Base-by-base conservation (phyloP, 2,329 filamentous ascomycete genomes). In the Fusarium avenaceum region DNA sequence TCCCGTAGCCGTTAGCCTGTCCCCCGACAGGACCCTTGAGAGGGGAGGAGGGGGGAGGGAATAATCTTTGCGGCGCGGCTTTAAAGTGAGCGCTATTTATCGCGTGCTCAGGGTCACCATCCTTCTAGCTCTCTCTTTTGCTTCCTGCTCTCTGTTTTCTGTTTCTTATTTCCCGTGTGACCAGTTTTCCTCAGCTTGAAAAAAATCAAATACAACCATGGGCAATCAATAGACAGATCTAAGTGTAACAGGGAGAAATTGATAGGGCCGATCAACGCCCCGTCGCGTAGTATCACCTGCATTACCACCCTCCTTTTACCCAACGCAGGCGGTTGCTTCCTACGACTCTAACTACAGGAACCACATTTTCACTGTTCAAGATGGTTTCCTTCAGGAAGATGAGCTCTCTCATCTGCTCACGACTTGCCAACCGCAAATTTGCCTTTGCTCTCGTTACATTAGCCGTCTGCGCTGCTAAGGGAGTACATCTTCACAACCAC, bases 401-500 rank as follows among this genome's bases (percentile, higher is more conserved):
- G 32, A 49, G 47, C 15, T 66, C 57, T 6, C 45, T 51, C 28
- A n/a, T 65, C 43, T 63, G 33, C 46, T 73, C 70, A 24, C 75
- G 72, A 9, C 64, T 76, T 24, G 74, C 71, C 26, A 77, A 73
- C 59, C 69, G 71, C 49, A 72, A 73, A 8, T 76, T 78, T 45
- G 65, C 77, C 56, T 80, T 78, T 53, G 67, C 77, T 13, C 60
- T 78, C 32, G 71, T 73, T 39, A 71, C 71, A n/a, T 57, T 77
- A 62, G 70, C 76, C 19, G 57, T 78, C 52, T 63, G 76, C 33
- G 68, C 69, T 40, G 75, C 76, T 28, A 80, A 80, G 54, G 60
- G 69, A 8, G 65, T 75, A 4, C 78, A 80, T 56, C 65, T 80
- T 35, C 73, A 75, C 53, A 77, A 73, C 33, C 76, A 80, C 30